A percentile compares a stretch with the other conserved stretches of the same genome.
phyloP scores from a whole-genome alignment of 352 stramenopile species.

The Pythium brachiatum region DNA sequence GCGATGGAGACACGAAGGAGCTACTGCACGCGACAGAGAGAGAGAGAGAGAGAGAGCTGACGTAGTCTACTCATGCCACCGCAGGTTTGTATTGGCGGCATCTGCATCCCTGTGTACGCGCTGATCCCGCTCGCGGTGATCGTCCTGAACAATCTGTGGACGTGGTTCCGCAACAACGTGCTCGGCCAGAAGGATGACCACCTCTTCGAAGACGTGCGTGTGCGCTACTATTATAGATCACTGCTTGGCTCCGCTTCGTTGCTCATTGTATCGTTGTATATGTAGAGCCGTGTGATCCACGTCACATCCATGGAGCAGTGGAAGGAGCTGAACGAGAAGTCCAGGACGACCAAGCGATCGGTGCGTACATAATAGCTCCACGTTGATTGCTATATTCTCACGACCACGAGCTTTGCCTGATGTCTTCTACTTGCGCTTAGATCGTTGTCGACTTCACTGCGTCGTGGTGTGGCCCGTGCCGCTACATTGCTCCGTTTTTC shows the following conservation, averaged over 20 bases:
- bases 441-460: constrained; percentile 88
- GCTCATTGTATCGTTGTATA: neutral
- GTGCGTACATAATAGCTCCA: constrained; percentile 28
- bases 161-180: constrained; percentile 65
- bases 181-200: constrained; percentile 50
- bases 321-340: constrained; percentile 67
- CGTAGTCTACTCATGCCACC: neutral
- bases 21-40: neutral
- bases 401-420: neutral
- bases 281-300: constrained; percentile 65
- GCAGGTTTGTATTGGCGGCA: constrained; percentile 77
- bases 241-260: neutral
- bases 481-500: constrained; percentile 81
- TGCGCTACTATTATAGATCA: neutral
- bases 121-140: constrained; percentile 71
- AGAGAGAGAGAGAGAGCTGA: too few species aligned
- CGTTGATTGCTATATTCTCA: neutral
- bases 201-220: constrained; percentile 32
- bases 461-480: constrained; percentile 87
- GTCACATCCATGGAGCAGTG: constrained; percentile 68
- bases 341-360: constrained; percentile 63
- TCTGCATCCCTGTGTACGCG: constrained; percentile 79
- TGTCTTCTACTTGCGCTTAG: constrained; percentile 18
- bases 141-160: constrained; percentile 64
- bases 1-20: too few species aligned